phyloP scores from a whole-genome alignment of 208 protist genomes.

The Angomonas desouzai region DNA sequence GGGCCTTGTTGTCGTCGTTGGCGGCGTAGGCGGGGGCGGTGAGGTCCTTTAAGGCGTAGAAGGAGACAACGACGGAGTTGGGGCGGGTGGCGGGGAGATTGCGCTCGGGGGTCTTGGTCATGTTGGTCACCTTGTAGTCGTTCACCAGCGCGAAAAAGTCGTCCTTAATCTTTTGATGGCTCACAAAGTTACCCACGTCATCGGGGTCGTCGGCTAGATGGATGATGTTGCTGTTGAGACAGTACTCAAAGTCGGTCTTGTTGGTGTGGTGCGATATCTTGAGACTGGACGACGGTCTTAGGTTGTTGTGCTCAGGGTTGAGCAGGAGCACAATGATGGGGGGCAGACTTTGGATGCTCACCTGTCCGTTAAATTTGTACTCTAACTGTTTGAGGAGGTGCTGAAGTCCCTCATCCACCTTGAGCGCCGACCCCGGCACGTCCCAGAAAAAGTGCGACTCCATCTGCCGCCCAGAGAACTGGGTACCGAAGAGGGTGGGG shows the following conservation, averaged over 20 bases:
- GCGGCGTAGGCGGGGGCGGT: conserved; percentile 51
- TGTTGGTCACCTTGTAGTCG: conserved; percentile 81
- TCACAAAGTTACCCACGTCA: conserved; percentile 86
- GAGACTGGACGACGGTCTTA: conserved; percentile 79
- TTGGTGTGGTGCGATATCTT: conserved; percentile 67
- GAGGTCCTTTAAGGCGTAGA: conserved; percentile 78
- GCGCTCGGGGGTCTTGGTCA: conserved; percentile 66
- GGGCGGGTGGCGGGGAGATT: conserved; percentile 70
- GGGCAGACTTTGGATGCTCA: conserved; percentile 82
- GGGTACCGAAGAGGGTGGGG: conserved; percentile 74
- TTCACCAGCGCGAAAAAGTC: conserved; percentile 83
- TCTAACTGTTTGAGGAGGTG: conserved; percentile 88
- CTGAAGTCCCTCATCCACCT: conserved; percentile 88
- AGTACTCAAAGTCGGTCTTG: conserved; percentile 86
- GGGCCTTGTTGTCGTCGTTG: conserved; percentile 61
- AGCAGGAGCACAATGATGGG: conserved; percentile 87
- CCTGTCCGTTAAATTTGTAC: conserved; percentile 54
- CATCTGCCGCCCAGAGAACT: conserved; percentile 57
- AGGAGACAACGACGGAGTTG: conserved; percentile 77
- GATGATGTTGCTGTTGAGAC: conserved; percentile 83
- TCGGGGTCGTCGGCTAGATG: conserved; percentile 86
- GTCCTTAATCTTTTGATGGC: conserved; percentile 79
- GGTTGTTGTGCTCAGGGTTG: conserved; percentile 84
- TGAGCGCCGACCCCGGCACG: conserved; percentile 82
- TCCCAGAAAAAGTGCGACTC: conserved; percentile 87